These are phyloP conservation scores for Ceriops decandra DNA, from an alignment of 345 rosid species.

Conservation along the genomic window DNA sequence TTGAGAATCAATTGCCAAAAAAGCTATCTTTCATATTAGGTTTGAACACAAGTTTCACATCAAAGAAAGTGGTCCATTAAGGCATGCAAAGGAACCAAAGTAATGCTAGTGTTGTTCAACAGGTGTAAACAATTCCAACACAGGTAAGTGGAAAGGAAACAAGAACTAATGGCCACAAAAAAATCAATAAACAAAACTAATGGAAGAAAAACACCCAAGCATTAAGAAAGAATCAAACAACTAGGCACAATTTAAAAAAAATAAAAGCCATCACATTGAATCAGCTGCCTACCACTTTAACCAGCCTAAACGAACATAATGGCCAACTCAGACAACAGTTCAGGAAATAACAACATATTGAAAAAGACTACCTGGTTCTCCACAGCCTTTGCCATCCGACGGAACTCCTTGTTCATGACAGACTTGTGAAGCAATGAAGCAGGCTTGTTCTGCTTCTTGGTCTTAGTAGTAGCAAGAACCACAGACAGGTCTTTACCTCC, in stretches of 20 bases:
- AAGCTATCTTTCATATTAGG: too few species aligned
- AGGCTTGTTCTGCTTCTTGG: conserved; percentile 63
- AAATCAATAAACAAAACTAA: too few species aligned
- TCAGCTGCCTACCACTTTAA: background rate
- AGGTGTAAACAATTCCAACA: too few species aligned
- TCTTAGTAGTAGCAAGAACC: conserved; percentile 69
- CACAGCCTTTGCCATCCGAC: conserved; percentile 67
- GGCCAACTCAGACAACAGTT: background rate
- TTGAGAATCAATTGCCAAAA: too few species aligned
- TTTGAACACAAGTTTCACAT: too few species aligned
- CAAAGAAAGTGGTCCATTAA: too few species aligned
- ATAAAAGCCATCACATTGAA: background rate
- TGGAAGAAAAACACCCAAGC: background rate
- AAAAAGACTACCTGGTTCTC: conserved; percentile 41
- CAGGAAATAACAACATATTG: background rate
- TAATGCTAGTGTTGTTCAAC: too few species aligned
- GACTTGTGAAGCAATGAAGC: conserved; percentile 49
- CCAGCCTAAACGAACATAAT: background rate
- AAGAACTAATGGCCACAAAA: too few species aligned
- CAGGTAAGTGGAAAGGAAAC: too few species aligned
- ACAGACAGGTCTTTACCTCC: conserved; percentile 59
- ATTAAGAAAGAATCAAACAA: background rate
- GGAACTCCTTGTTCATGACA: conserved; percentile 65
- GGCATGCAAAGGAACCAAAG: too few species aligned
- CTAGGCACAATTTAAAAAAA: background rate